Conservation (phyloP, 352 stramenopile species). For the Aphanomyces astaci region DNA sequence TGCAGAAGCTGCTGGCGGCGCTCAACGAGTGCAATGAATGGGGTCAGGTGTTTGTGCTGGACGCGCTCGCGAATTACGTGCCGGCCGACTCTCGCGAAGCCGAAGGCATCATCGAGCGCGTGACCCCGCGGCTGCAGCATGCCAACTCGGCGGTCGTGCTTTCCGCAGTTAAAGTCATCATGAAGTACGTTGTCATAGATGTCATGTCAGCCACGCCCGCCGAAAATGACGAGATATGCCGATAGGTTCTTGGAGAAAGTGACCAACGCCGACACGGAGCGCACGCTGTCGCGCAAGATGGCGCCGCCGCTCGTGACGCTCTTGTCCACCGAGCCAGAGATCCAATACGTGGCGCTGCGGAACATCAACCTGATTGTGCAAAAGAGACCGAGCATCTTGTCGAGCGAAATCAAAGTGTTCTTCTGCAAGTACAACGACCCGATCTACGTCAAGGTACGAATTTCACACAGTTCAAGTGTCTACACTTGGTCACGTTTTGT, state of each 20-base stretch:
- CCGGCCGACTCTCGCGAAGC: constrained; percentile 93
- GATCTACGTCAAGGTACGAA: constrained; percentile 67
- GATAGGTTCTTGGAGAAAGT: constrained; percentile 93
- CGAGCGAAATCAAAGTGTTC: constrained; percentile 94
- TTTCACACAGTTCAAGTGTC: too few relatives aligned
- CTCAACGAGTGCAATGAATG: constrained; percentile 99
- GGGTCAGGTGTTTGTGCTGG: constrained; percentile 98
- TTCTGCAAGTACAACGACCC: constrained; percentile 99
- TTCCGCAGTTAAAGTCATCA: constrained; percentile 95
- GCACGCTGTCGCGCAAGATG: constrained; percentile 91
- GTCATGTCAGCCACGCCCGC: not conserved
- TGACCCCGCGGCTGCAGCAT: constrained; percentile 96
- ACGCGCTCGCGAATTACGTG: constrained; percentile 93
- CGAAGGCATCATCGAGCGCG: constrained; percentile 98
- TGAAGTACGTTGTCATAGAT: constrained; percentile 43
- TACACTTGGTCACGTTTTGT: too few relatives aligned
- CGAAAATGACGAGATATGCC: too few relatives aligned
- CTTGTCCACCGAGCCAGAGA: constrained; percentile 96
- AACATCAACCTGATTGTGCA: constrained; percentile 99
- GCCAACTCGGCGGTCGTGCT: constrained; percentile 98
- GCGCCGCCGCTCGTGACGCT: constrained; percentile 97
- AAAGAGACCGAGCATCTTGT: constrained; percentile 93
- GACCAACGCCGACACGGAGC: constrained; percentile 88
- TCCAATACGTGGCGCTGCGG: constrained; percentile 98
- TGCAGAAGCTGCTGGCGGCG: constrained; percentile 97